Conservation (phyloP, 139 green algal genomes). For the Micractinium conductrix region DNA sequence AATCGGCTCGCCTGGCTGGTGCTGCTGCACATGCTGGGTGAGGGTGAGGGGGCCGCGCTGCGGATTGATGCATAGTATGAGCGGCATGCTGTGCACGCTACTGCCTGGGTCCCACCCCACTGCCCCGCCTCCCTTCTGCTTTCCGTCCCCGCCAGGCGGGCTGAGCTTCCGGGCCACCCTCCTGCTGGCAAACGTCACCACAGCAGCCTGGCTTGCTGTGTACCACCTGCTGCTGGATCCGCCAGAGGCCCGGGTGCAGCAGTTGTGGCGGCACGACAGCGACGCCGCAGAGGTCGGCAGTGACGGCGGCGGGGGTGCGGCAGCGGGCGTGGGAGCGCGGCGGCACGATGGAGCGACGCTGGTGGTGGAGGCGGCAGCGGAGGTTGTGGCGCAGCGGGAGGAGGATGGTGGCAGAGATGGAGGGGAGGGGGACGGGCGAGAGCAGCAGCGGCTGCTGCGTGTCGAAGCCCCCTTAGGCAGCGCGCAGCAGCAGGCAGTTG, state of each 20-base stretch:
- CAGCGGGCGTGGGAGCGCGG: neutral
- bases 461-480: too few species aligned
- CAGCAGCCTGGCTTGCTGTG: slow-evolving; percentile 8
- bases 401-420: neutral
- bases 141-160: slow-evolving; percentile 5
- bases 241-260: neutral
- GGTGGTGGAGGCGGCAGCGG: neutral
- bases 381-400: neutral
- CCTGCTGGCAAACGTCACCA: slow-evolving; percentile 15
- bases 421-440: neutral
- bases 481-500: neutral
- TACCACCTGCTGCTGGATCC: slow-evolving; percentile 39
- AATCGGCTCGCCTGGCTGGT: neutral
- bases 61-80: neutral
- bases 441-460: too few species aligned
- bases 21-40: slow-evolving; percentile 13
- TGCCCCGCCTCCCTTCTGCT: too few species aligned
- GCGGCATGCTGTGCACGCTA: neutral
- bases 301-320: neutral
- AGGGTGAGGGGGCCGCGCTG: neutral
- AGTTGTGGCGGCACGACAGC: slow-evolving; percentile 36
- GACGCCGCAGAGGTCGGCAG: neutral
- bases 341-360: neutral
- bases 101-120: neutral
- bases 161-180: slow-evolving; percentile 27